A percentile compares a stretch with the other conserved stretches of the same genome.
These are phyloP conservation scores for Camelina laxa DNA, from an alignment of 345 rosid genomes.

Conservation along the genomic window DNA sequence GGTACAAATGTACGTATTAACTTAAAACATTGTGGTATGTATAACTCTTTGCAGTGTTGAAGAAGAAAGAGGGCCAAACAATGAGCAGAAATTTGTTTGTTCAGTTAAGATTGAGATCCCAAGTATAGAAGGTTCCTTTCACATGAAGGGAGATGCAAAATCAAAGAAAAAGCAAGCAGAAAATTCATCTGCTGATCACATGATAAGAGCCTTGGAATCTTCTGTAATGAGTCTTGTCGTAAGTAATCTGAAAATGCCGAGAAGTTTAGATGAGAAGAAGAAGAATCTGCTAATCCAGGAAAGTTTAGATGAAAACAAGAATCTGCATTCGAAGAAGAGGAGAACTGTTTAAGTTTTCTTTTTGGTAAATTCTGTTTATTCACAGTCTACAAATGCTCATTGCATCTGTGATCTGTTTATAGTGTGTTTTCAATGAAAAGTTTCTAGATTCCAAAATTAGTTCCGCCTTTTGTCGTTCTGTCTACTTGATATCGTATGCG, in stretches of 20 bases:
- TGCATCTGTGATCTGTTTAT: neutral
- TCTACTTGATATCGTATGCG: neutral
- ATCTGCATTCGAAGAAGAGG: constrained; percentile 1
- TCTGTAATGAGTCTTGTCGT: constrained; percentile 34
- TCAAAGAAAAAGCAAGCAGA: constrained; percentile 57
- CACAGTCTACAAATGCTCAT: neutral
- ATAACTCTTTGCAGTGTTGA: constrained; percentile 45
- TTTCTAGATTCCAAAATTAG: neutral
- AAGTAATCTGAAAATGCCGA: neutral
- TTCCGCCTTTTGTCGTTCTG: neutral
- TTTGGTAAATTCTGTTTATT: neutral
- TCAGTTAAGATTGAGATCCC: constrained; percentile 55
- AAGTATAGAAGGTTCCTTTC: constrained; percentile 41
- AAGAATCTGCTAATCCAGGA: neutral
- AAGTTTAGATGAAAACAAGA: neutral
- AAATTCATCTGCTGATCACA: constrained; percentile 60
- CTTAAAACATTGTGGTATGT: neutral
- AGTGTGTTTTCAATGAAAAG: neutral
- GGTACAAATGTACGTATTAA: neutral
- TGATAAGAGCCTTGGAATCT: constrained; percentile 51
- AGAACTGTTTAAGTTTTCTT: neutral
- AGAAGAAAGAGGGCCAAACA: constrained; percentile 47
- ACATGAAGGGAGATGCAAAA: constrained; percentile 52
- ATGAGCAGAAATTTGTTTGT: constrained; percentile 15
- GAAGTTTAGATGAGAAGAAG: neutral